Evolutionary conservation across 345 rosid genomes (phyloP), one percentile per base, ranked within the genome.

Genomic region (Raphanus raphanistrum): DNA sequence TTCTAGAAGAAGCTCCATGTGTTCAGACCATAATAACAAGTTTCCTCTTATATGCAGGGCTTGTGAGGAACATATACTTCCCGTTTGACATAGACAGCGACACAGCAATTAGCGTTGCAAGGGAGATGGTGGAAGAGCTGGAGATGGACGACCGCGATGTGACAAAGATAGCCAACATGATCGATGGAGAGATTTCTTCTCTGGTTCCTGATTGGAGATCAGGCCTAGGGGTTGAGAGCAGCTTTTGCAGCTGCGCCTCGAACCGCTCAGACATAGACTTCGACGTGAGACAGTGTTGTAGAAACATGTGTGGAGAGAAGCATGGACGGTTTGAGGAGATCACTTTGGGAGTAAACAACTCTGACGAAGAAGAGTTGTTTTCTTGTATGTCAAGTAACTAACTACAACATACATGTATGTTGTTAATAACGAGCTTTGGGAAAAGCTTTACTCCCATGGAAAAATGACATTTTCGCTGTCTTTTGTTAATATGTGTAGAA

Each of bases 51-150:
- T 16, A 0, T 77, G 79, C 86, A 92, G 99, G 94, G 66, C 86
- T 74, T 36, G 84, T 90, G 38, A 83, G 98, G 33, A 92, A 92
- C 79, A 95, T 95, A 75, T 86, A 95, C 82, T 95, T 95, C 83
- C 97, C 91, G 0, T 95, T 95, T 8, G 96, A 90, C 57, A 63
- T 85, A 38, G 90, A 88, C 60, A 88, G 60, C 0, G 98, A 95
- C 67, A 90, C 96, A 32, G 98, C 99, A 15, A 77, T 89, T 32
- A 91, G 90, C 32, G 99, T 95, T 38, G 96, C 99, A 26, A 85
- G 87, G n/a, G 99, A 95, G 83, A 95, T 95, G 99, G 93, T 92
- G 29, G 89, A 90, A 1, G 99, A 95, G 66, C 85, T 95, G 67
- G 99, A 95, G 80, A 88, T 95, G 60, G 89, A 85, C 3, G 92